These are phyloP conservation scores for Cladophialophora psammophila DNA, from an alignment of 2,329 filamentous ascomycete genomes.

Conservation along the genomic window DNA sequence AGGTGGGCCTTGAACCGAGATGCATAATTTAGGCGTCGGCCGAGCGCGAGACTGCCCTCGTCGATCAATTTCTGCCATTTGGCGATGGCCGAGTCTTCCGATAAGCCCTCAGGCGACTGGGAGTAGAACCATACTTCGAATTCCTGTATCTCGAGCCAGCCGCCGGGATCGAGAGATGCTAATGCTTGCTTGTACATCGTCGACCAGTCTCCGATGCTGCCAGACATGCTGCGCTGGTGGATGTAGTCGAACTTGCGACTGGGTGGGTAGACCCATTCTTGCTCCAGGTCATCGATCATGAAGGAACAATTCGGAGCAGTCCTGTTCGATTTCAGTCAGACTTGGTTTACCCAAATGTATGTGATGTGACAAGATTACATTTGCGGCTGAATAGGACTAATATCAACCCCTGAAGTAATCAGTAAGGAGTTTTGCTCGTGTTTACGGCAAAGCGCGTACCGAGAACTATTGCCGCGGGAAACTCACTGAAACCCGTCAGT, in stretches of 20 bases:
- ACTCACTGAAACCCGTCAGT: conserved; percentile 6
- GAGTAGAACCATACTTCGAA: conserved; percentile 41
- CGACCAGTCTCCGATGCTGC: conserved; percentile 52
- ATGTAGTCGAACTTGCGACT: conserved; percentile 41
- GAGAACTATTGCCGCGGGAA: conserved; percentile 1
- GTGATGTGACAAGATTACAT: conserved; percentile 3
- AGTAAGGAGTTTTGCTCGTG: conserved; percentile 17
- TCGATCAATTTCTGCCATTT: conserved; percentile 41
- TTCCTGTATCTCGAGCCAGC: conserved; percentile 51
- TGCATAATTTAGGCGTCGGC: conserved; percentile 34
- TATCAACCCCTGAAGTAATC: conserved; percentile 34
- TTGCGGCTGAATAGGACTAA: conserved; percentile 34
- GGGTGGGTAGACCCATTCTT: conserved; percentile 45
- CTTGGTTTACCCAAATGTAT: neutral
- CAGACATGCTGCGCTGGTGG: conserved; percentile 41
- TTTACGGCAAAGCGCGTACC: neutral
- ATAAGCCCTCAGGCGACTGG: conserved; percentile 28
- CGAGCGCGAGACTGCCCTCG: conserved; percentile 40
- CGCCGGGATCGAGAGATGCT: conserved; percentile 41
- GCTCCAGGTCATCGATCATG: conserved; percentile 44
- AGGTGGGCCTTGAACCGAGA: conserved; percentile 39
- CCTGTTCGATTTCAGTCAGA: conserved; percentile 9
- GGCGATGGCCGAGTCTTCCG: conserved; percentile 9
- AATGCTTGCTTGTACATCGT: conserved; percentile 42
- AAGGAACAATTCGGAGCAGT: conserved; percentile 45